phyloP scores from a whole-genome alignment of 2,329 filamentous ascomycete genomes.

The Sporothrix inflata region DNA sequence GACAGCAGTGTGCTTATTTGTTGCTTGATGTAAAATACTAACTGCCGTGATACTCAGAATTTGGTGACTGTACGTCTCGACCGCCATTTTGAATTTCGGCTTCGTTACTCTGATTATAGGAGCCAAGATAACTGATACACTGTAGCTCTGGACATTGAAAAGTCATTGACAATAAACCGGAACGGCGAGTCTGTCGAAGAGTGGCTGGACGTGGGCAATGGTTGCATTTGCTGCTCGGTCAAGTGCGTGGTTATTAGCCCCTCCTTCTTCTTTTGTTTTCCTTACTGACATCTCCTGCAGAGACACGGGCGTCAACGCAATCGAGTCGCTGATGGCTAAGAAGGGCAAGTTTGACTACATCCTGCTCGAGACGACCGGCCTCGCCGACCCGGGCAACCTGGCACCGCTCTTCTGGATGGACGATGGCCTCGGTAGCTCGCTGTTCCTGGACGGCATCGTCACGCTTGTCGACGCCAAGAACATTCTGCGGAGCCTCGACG shows the following conservation, averaged over 20 bases:
- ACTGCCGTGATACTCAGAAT: constrained; percentile 58
- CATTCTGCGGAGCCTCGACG: constrained; percentile 79
- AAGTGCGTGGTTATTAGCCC: constrained; percentile 74
- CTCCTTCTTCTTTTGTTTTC: background rate
- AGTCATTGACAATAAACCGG: constrained; percentile 87
- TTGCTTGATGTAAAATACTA: background rate
- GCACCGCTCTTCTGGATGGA: constrained; percentile 98
- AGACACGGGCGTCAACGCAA: constrained; percentile 90
- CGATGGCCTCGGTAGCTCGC: constrained; percentile 89
- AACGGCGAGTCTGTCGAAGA: constrained; percentile 82
- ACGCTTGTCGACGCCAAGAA: constrained; percentile 96
- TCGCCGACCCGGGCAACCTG: constrained; percentile 94
- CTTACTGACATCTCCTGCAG: constrained; percentile 46
- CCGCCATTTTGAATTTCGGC: background rate
- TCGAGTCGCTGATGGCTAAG: constrained; percentile 93
- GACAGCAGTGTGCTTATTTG: background rate
- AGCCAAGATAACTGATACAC: background rate
- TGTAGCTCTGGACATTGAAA: constrained; percentile 90
- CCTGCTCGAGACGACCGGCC: constrained; percentile 89
- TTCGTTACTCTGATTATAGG: too few relatives aligned
- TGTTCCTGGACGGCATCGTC: constrained; percentile 96
- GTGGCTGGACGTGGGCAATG: constrained; percentile 95
- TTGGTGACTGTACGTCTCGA: constrained; percentile 54
- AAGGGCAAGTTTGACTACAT: constrained; percentile 97
- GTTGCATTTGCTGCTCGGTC: constrained; percentile 96